Evolutionary conservation across 148 eudicot genomes (phyloP), one percentile per base, ranked within the genome.

Genomic region (Rhododendron griersonianum): DNA sequence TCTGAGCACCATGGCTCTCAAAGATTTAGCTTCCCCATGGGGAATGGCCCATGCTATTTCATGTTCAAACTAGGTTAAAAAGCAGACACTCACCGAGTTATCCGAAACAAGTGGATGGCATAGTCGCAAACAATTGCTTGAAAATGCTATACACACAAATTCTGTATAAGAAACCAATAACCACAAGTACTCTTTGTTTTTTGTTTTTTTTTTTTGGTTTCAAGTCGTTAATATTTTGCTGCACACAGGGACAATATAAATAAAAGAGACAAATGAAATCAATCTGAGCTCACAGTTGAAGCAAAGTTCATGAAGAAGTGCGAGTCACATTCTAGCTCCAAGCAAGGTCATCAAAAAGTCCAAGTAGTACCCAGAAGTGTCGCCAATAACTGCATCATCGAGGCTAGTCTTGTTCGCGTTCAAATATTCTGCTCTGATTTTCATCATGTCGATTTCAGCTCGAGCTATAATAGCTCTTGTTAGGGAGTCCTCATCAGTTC

Each of bases 401-500:
- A 95, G 91, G 82, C 89, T 89, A 53, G 81, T 51, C 55, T 90
- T 91, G 91, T 92, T 86, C 87, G 84, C 47, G 1, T 85, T 84
- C 35, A 83, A 73, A 85, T 93, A 92, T 80, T 89, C 90, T 11
- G 61, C 90, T 83, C 88, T 91, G 71, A 93, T 87, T 87, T 89
- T 92, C 87, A 80, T 86, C 94, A 93, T 90, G 88, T 95, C 96
- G 14, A 92, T 89, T 88, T 95, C 98, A 85, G 96, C 96, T 87
- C 96, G 91, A 84, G 91, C 84, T 83, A 92, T 92, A 59, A 95
- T 90, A 11, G 91, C 96, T 87, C 98, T 90, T 14, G 93, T 92
- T 10, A 95, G 92, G 3, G 95, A 92, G 85, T 92, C 94, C 87
- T 95, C 98, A 82, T 95, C 96, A 11, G 96, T 95, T 5, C 98